Conservation (phyloP, 2,329 filamentous ascomycete species). For the Colletotrichum nymphaeae region DNA sequence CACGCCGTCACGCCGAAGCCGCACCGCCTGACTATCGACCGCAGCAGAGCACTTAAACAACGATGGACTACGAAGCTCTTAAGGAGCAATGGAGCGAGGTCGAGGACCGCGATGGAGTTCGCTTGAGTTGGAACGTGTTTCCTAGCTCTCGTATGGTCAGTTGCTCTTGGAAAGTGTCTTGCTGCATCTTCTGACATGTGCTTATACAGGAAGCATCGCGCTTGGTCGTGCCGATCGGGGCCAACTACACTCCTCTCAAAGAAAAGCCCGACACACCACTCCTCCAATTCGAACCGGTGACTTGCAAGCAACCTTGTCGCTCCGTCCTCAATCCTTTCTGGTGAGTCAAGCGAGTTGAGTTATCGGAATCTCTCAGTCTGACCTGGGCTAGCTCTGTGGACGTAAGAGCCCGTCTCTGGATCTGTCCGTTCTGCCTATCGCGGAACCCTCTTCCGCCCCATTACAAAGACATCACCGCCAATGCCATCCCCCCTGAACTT, state of each 20-base stretch:
- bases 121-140: conserved; percentile 98
- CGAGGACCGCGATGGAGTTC: conserved; percentile 95
- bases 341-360: conserved; percentile 60
- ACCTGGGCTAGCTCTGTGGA: conserved; percentile 76
- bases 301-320: conserved; percentile 95
- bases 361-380: neutral
- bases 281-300: conserved; percentile 95
- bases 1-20: no score
- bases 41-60: neutral
- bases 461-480: conserved; percentile 90
- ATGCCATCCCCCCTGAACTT: conserved; percentile 85
- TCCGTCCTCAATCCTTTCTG: conserved; percentile 98
- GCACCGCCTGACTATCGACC: neutral
- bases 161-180: conserved; percentile 34
- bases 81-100: conserved; percentile 98
- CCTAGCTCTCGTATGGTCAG: conserved; percentile 95
- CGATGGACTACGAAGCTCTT: conserved; percentile 91
- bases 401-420: conserved; percentile 85
- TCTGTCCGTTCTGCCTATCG: conserved; percentile 88
- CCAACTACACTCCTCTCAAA: conserved; percentile 94
- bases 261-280: conserved; percentile 91
- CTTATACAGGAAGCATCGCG: conserved; percentile 83
- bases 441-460: conserved; percentile 85
- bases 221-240: conserved; percentile 94
- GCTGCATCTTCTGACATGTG: conserved; percentile 38